Evolutionary conservation across 1,284 basidiomycete species (phyloP).

Genomic region (Rhodotorula sp.): DNA sequence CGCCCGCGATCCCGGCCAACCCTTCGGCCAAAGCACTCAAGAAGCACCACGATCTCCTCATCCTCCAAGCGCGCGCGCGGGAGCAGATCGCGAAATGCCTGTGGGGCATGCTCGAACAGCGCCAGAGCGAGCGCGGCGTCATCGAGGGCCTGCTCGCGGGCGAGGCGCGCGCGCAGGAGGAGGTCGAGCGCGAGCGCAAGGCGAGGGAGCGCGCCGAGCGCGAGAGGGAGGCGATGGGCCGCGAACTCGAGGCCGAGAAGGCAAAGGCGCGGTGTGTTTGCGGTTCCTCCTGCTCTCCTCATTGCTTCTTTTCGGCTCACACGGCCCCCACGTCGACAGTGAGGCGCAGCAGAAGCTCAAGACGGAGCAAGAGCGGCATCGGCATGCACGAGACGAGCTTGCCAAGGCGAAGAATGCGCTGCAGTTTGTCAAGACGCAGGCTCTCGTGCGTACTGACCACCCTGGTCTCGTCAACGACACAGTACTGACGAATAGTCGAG

Average conservation of each 20-base stretch:
- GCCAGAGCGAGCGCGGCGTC: slow-evolving; percentile 6
- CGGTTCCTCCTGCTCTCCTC: neutral
- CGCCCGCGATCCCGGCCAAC: slow-evolving; percentile 3
- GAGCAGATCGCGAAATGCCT: slow-evolving; percentile 33
- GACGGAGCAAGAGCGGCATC: slow-evolving; percentile 24
- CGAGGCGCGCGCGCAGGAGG: slow-evolving; percentile 17
- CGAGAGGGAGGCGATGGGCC: slow-evolving; percentile 9
- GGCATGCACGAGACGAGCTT: slow-evolving; percentile 26
- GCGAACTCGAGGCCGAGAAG: slow-evolving; percentile 26
- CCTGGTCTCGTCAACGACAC: too few relatives aligned
- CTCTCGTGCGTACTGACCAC: slow-evolving; percentile 10
- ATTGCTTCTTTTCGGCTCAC: too few relatives aligned
- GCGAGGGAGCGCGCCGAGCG: slow-evolving; percentile 8
- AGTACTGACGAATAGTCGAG: neutral
- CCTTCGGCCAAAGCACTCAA: slow-evolving; percentile 16
- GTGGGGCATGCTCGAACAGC: slow-evolving; percentile 32
- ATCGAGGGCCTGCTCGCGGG: slow-evolving; percentile 14
- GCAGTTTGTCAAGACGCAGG: slow-evolving; percentile 37
- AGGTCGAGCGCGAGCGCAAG: slow-evolving; percentile 22
- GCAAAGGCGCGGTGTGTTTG: slow-evolving; percentile 28
- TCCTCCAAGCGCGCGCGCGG: slow-evolving; percentile 21
- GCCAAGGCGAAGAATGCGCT: slow-evolving; percentile 29
- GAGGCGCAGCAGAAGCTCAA: slow-evolving; percentile 19
- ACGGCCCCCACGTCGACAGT: too few relatives aligned
- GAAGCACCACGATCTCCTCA: slow-evolving; percentile 20